Evolutionary conservation across 2,329 filamentous ascomycete genomes (phyloP).

Genomic region (Talaromyces sp.): DNA sequence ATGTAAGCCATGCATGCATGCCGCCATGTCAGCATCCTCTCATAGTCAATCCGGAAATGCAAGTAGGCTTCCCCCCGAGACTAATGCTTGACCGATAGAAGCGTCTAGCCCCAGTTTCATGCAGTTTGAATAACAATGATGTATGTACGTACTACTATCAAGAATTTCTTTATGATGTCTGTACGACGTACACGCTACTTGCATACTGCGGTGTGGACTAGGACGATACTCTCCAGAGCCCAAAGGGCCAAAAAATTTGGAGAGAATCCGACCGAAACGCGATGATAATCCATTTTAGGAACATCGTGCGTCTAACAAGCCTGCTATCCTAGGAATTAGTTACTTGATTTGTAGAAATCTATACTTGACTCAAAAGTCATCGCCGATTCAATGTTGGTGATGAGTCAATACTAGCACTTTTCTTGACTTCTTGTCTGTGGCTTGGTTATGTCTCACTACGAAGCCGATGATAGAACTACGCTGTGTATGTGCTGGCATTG

Average conservation of each 20-base stretch:
- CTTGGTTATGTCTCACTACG: too few relatives aligned
- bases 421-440: background rate
- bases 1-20: background rate
- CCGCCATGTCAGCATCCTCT: background rate
- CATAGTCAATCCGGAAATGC: conserved; percentile 11
- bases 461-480: too few relatives aligned
- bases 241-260: background rate
- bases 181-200: too few relatives aligned
- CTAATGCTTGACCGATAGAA: conserved; percentile 10
- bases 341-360: background rate
- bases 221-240: background rate
- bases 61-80: conserved; percentile 14
- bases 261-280: background rate
- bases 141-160: background rate
- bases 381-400: background rate
- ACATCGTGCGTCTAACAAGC: background rate
- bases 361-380: background rate
- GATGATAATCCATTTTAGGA: background rate
- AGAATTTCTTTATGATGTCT: background rate
- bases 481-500: background rate
- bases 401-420: background rate
- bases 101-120: background rate
- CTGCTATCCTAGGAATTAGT: background rate
- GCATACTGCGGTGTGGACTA: background rate
- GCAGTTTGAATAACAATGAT: conserved; percentile 1